These are phyloP conservation scores for Saturnispora gosingensis DNA, from an alignment of 805 yeast species.

Conservation along the genomic window DNA sequence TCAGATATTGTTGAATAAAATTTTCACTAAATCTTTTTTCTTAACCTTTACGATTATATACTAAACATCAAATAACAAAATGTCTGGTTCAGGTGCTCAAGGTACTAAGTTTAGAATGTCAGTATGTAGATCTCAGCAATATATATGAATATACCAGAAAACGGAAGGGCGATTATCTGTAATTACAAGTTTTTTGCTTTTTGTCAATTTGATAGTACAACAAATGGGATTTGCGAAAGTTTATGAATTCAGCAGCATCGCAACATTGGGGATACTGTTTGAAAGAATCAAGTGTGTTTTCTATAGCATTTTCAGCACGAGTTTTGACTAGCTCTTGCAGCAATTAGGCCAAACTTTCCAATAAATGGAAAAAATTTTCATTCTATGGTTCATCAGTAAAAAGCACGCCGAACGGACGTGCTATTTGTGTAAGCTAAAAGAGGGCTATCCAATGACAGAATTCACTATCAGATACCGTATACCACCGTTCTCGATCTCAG, in stretches of 20 bases:
- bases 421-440: too few species aligned
- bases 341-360: too few species aligned
- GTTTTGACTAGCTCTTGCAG: too few species aligned
- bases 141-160: background rate
- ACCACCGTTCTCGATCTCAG: background rate
- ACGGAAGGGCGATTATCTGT: background rate
- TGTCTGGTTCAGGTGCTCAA: conserved; percentile 94
- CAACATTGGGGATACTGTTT: background rate
- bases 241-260: background rate
- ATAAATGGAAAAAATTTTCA: too few species aligned
- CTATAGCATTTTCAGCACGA: background rate
- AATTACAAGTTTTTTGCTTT: background rate
- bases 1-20: background rate
- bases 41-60: background rate
- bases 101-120: conserved; percentile 99
- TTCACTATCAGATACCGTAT: too few species aligned
- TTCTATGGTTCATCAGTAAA: too few species aligned
- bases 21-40: background rate
- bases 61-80: conserved; percentile 28
- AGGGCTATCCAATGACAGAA: too few species aligned
- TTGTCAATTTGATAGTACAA: background rate
- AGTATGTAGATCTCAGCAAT: conserved; percentile 47
- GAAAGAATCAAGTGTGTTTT: background rate
- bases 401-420: too few species aligned
- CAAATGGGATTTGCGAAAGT: background rate